A percentile compares a stretch with the other conserved stretches of the same genome.
Evolutionary conservation across 768 basidiomycete species (phyloP).

Genomic region (Tricholoma sp.): DNA sequence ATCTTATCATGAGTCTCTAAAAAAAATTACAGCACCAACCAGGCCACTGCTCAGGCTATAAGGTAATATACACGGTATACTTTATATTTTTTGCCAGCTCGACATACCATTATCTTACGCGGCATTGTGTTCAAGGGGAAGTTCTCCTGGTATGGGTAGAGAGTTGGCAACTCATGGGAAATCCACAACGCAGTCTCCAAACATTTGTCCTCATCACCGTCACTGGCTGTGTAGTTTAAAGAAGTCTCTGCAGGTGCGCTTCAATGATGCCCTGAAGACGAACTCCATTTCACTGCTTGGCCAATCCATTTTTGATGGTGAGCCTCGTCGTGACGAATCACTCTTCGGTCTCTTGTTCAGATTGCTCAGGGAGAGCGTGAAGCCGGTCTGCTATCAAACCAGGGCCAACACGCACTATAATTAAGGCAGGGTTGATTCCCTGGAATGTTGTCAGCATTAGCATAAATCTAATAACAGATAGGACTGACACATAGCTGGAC

Average conservation of each 20-base stretch:
- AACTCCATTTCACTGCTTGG: not conserved
- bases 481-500: slow-evolving; percentile 14
- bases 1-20: too few species aligned
- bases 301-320: not conserved
- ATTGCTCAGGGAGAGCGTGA: not conserved
- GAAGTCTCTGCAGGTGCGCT: not conserved
- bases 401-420: slow-evolving; percentile 1
- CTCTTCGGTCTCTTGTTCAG: not conserved
- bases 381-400: not conserved
- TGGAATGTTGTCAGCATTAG: not conserved
- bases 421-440: not conserved
- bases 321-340: not conserved
- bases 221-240: not conserved
- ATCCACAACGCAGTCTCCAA: too few species aligned
- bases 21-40: too few species aligned
- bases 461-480: not conserved
- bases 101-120: too few species aligned
- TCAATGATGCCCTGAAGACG: not conserved
- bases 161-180: too few species aligned
- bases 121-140: too few species aligned
- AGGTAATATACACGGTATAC: too few species aligned
- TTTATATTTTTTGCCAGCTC: too few species aligned
- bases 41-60: too few species aligned
- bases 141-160: too few species aligned
- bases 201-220: too few species aligned